Conservation (phyloP, 2,329 filamentous ascomycete genomes). For the Penicillium brevicompactum region DNA sequence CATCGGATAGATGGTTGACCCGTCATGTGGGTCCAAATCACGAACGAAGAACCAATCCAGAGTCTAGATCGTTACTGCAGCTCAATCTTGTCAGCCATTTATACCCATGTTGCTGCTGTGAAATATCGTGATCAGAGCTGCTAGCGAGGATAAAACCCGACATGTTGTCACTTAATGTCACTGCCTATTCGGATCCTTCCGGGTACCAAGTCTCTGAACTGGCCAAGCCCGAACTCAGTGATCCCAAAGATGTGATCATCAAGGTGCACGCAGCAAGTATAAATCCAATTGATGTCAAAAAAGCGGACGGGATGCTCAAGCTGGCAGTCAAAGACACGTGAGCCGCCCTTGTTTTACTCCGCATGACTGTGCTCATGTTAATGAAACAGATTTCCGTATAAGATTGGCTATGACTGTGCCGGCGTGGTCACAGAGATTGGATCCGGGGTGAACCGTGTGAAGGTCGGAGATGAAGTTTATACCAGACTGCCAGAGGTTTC, state of each 20-base stretch:
- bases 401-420: conserved; percentile 47
- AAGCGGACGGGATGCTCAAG: conserved; percentile 41
- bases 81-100: not conserved
- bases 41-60: not conserved
- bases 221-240: conserved; percentile 18
- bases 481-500: conserved; percentile 33
- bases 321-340: conserved; percentile 34
- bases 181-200: conserved; percentile 21
- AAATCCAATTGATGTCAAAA: conserved; percentile 51
- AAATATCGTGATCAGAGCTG: not conserved
- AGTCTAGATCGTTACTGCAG: not conserved
- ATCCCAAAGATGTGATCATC: conserved; percentile 34
- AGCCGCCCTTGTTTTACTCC: conserved; percentile 8
- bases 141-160: not conserved
- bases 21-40: not conserved
- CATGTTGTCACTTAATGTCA: conserved; percentile 24
- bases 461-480: conserved; percentile 45
- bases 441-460: conserved; percentile 34
- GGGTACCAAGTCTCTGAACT: conserved; percentile 24
- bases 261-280: conserved; percentile 48
- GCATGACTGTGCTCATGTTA: not conserved
- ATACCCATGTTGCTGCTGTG: not conserved
- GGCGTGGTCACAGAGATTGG: conserved; percentile 44
- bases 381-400: conserved; percentile 42
- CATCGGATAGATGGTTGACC: not conserved